phyloP scores from a whole-genome alignment of 2,329 filamentous ascomycete species.

The Pseudovirgaria hyperparasitica region DNA sequence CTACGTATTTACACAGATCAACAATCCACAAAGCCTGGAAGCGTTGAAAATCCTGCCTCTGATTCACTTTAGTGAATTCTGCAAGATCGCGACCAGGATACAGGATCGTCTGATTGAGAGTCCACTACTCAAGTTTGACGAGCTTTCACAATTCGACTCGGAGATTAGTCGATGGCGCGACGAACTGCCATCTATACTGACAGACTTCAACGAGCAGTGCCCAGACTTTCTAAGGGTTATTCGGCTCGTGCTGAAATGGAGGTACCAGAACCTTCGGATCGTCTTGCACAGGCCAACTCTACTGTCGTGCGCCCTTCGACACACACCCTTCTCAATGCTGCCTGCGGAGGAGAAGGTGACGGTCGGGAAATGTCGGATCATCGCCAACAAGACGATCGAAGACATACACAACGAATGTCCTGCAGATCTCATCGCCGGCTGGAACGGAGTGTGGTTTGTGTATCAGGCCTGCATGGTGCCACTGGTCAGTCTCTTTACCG shows the following conservation, averaged over 20 bases:
- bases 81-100: constrained; percentile 64
- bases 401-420: constrained; percentile 60
- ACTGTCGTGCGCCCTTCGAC: constrained; percentile 47
- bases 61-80: constrained; percentile 67
- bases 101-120: constrained; percentile 62
- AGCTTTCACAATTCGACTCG: constrained; percentile 52
- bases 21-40: constrained; percentile 27
- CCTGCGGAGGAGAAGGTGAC: constrained; percentile 53
- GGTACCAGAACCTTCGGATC: constrained; percentile 66
- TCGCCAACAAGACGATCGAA: constrained; percentile 58
- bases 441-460: constrained; percentile 72
- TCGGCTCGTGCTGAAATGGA: constrained; percentile 68
- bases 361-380: constrained; percentile 54
- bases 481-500: constrained; percentile 61
- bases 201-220: constrained; percentile 44
- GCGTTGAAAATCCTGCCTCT: constrained; percentile 57
- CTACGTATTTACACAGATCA: constrained; percentile 26
- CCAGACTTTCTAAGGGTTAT: constrained; percentile 58
- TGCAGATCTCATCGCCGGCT: constrained; percentile 63
- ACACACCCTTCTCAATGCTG: constrained; percentile 37
- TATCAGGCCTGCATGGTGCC: constrained; percentile 74
- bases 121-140: constrained; percentile 52
- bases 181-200: constrained; percentile 43
- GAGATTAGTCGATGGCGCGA: constrained; percentile 63
- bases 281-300: constrained; percentile 63